These are phyloP conservation scores for Punica granatum DNA, from an alignment of 345 rosid genomes.

Conservation along the genomic window DNA sequence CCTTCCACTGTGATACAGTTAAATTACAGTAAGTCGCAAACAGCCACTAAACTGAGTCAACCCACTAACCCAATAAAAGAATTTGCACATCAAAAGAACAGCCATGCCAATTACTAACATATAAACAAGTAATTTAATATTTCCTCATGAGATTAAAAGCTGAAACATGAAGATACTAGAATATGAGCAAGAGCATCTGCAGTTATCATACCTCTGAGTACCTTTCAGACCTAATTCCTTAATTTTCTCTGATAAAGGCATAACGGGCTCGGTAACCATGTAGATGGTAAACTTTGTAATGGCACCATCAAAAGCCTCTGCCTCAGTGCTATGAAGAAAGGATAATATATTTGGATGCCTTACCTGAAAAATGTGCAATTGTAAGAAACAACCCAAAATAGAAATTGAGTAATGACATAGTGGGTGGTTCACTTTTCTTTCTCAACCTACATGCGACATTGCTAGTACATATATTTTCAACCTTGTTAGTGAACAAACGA, in stretches of 20 bases:
- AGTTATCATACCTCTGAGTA: slow-evolving; percentile 62
- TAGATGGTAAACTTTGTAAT: slow-evolving; percentile 67
- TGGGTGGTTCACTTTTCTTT: background rate
- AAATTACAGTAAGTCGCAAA: background rate
- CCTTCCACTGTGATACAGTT: background rate
- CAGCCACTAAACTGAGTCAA: background rate
- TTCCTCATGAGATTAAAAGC: background rate
- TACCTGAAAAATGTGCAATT: slow-evolving; percentile 40
- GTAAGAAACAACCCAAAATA: background rate
- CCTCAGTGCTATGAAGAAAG: slow-evolving; percentile 92
- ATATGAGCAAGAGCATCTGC: background rate
- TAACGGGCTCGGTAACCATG: slow-evolving; percentile 96
- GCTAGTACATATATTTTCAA: background rate
- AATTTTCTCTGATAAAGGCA: slow-evolving; percentile 92
- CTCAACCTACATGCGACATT: background rate
- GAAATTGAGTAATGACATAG: background rate
- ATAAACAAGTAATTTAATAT: background rate
- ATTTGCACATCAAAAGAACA: background rate
- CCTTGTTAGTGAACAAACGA: background rate
- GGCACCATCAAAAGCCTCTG: slow-evolving; percentile 69
- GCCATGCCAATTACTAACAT: background rate
- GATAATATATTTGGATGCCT: slow-evolving; percentile 95
- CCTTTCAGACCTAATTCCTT: slow-evolving; percentile 88
- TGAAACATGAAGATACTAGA: background rate
- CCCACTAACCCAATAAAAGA: background rate